Evolutionary conservation across 495 filamentous ascomycete species (phyloP).

Genomic region (Penicillium chermesinum): DNA sequence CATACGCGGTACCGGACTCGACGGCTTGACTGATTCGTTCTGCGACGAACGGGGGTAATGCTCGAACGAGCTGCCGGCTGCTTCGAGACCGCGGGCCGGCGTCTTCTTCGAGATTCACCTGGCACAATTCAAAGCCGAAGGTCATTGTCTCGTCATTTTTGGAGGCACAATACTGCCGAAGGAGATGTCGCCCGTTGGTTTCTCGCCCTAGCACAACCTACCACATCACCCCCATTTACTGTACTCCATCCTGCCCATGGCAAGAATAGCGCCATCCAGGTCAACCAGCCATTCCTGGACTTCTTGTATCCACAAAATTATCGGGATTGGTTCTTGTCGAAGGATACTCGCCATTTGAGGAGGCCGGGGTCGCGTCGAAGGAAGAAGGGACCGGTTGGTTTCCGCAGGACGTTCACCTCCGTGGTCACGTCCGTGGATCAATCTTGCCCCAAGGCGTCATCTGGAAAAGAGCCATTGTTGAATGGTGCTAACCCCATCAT

Average conservation of each 20-base stretch:
- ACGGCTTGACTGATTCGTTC: slow-evolving; percentile 31
- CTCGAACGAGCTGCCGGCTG: slow-evolving; percentile 77
- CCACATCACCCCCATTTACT: slow-evolving; percentile 17
- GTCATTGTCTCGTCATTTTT: slow-evolving; percentile 60
- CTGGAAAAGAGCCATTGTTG: not conserved
- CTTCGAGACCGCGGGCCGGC: slow-evolving; percentile 70
- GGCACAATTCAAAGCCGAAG: slow-evolving; percentile 52
- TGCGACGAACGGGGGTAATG: slow-evolving; percentile 59
- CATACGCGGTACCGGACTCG: slow-evolving; percentile 14
- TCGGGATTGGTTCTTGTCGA: slow-evolving; percentile 19
- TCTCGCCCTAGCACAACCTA: slow-evolving; percentile 27
- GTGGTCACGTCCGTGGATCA: slow-evolving; percentile 14
- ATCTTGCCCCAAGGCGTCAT: not conserved
- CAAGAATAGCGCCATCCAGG: slow-evolving; percentile 14
- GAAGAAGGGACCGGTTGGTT: slow-evolving; percentile 16
- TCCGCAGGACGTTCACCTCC: slow-evolving; percentile 30
- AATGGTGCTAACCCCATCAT: not conserved
- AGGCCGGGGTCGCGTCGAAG: slow-evolving; percentile 27
- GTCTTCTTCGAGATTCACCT: slow-evolving; percentile 55
- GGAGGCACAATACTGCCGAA: slow-evolving; percentile 56
- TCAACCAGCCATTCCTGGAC: slow-evolving; percentile 29
- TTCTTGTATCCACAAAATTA: slow-evolving; percentile 37
- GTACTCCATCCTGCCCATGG: slow-evolving; percentile 8
- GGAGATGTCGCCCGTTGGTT: slow-evolving; percentile 51
- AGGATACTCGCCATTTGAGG: slow-evolving; percentile 21